phyloP scores from a whole-genome alignment of 2,329 filamentous ascomycete species.

The Ophioceras dolichostomum region DNA sequence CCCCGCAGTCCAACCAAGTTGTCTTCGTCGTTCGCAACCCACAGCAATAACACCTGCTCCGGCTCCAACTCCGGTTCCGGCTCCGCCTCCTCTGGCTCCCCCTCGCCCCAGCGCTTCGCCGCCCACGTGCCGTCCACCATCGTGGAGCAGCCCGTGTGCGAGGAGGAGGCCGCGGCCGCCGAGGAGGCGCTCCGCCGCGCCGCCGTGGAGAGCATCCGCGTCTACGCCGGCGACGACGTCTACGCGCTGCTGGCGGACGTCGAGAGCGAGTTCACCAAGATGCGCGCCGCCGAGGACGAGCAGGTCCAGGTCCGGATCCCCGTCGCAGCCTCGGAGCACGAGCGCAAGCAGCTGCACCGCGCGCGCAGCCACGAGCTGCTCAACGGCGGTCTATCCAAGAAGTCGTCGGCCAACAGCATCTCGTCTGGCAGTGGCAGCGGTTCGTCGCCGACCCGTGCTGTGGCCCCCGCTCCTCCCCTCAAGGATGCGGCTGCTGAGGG shows the following conservation, averaged over 20 bases:
- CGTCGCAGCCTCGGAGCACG: constrained; percentile 17
- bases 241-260: constrained; percentile 56
- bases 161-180: constrained; percentile 16
- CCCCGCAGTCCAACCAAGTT: constrained; percentile 47
- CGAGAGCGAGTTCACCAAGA: constrained; percentile 43
- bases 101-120: constrained; percentile 37
- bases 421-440: constrained; percentile 5
- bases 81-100: constrained; percentile 21
- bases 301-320: constrained; percentile 7
- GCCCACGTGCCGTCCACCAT: constrained; percentile 45
- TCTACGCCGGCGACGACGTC: constrained; percentile 57
- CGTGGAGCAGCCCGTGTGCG: constrained; percentile 35
- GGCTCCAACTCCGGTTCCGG: constrained; percentile 15
- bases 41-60: too few species aligned
- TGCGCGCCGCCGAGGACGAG: constrained; percentile 9
- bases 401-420: constrained; percentile 15
- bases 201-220: constrained; percentile 51
- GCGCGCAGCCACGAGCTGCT: constrained; percentile 40
- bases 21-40: too few species aligned
- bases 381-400: constrained; percentile 21
- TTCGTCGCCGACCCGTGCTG: neutral
- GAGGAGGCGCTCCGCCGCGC: constrained; percentile 16
- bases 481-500: constrained; percentile 11
- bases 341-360: constrained; percentile 30
- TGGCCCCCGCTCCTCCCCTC: neutral